Conservation (phyloP, 2,329 filamentous ascomycete genomes). For the Talaromyces albobiverticillius region DNA sequence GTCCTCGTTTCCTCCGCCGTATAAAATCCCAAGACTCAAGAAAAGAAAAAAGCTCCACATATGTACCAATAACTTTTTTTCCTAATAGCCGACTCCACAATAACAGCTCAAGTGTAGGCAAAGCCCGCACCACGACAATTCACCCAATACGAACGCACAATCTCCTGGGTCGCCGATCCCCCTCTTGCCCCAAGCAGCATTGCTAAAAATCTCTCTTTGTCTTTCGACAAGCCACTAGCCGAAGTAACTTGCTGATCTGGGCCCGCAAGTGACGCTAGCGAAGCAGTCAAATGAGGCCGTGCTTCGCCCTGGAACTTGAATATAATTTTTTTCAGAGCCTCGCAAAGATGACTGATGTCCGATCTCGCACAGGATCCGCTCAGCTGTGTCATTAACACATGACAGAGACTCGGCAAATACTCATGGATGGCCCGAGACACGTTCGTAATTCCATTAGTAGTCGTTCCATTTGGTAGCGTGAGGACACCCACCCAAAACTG, state of each 20-base stretch:
- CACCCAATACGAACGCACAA: slow-evolving; percentile 44
- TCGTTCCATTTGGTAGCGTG: slow-evolving; percentile 27
- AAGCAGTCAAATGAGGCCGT: slow-evolving; percentile 34
- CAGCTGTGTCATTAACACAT: slow-evolving; percentile 39
- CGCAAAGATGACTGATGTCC: slow-evolving; percentile 41
- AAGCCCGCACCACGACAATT: slow-evolving; percentile 42
- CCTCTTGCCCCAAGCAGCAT: slow-evolving; percentile 39
- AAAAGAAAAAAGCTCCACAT: too few species aligned
- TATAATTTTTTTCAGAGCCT: slow-evolving; percentile 39
- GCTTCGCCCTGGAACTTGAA: slow-evolving; percentile 42
- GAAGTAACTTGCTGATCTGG: slow-evolving; percentile 16
- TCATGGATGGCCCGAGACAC: slow-evolving; percentile 32
- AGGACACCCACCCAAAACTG: slow-evolving; percentile 43
- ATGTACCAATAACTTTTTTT: too few species aligned
- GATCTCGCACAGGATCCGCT: slow-evolving; percentile 45
- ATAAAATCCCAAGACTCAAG: not conserved
- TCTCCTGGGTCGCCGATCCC: slow-evolving; percentile 34
- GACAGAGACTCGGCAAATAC: slow-evolving; percentile 36
- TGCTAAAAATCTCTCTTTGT: slow-evolving; percentile 40
- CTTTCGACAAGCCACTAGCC: slow-evolving; percentile 22
- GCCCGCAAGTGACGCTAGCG: slow-evolving; percentile 29
- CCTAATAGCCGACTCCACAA: too few species aligned
- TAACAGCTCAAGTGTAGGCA: slow-evolving; percentile 28
- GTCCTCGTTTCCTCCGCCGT: too few species aligned
- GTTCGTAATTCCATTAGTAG: slow-evolving; percentile 6